phyloP scores from a whole-genome alignment of 1,284 basidiomycete species.

The Rhizoctonia solani region DNA sequence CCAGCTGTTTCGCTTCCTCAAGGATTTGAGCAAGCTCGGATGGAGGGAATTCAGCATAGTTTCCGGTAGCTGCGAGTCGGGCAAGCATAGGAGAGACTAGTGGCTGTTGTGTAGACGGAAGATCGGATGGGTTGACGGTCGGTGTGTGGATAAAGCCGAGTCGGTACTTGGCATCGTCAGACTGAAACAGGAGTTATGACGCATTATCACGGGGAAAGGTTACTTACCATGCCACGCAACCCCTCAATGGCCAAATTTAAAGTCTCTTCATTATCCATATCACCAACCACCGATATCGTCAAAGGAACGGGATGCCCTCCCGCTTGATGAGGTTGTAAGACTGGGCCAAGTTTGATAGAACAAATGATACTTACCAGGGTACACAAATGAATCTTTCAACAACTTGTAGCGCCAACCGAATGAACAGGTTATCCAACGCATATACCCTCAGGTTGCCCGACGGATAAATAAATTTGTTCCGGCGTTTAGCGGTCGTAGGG shows the following conservation, averaged over 20 bases:
- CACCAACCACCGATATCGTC: constrained; percentile 73
- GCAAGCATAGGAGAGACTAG: constrained; percentile 28
- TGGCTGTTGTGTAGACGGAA: constrained; percentile 17
- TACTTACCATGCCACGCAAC: constrained; percentile 67
- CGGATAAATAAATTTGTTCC: constrained; percentile 74
- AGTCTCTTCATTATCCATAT: constrained; percentile 72
- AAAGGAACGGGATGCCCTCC: constrained; percentile 43
- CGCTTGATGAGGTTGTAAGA: constrained; percentile 25
- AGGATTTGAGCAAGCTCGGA: constrained; percentile 43
- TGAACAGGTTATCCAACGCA: constrained; percentile 48
- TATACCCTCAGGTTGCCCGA: constrained; percentile 55
- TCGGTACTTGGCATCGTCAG: constrained; percentile 41
- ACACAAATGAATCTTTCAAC: constrained; percentile 57
- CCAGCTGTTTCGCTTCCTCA: constrained; percentile 41
- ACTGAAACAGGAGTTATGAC: background rate
- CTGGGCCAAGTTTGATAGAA: background rate
- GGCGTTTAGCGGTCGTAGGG: constrained; percentile 65
- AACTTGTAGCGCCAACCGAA: constrained; percentile 30
- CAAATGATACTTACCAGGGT: constrained; percentile 55
- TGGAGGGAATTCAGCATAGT: constrained; percentile 37
- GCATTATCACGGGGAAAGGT: no score
- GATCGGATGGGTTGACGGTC: constrained; percentile 35
- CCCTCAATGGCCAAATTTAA: constrained; percentile 62
- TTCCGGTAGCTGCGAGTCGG: constrained; percentile 20
- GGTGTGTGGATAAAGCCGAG: constrained; percentile 49